phyloP scores from a whole-genome alignment of 768 basidiomycete species.

The Lentinula guzmanii region DNA sequence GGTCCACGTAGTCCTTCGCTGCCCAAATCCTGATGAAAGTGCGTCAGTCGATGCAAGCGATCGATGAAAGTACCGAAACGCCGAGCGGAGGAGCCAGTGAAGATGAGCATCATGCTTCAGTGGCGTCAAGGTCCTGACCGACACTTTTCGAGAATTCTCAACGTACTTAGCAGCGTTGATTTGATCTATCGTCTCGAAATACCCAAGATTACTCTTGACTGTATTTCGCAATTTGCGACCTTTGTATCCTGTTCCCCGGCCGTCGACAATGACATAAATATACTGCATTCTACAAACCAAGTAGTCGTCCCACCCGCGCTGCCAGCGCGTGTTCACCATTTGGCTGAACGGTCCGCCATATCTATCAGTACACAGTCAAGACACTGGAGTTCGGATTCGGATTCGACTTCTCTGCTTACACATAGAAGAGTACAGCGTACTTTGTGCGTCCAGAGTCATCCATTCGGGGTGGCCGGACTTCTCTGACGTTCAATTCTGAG shows the following conservation, averaged over 20 bases:
- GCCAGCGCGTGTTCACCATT: slow-evolving; percentile 58
- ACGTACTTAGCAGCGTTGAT: slow-evolving; percentile 79
- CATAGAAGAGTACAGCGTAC: slow-evolving; percentile 89
- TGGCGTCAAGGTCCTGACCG: neutral
- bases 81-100: neutral
- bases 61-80: neutral
- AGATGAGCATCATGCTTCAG: neutral
- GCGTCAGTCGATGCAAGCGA: neutral
- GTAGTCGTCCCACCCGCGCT: slow-evolving; percentile 83
- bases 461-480: slow-evolving; percentile 88
- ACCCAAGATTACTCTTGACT: slow-evolving; percentile 85
- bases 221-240: slow-evolving; percentile 81
- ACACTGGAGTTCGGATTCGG: neutral
- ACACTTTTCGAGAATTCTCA: slow-evolving; percentile 3
- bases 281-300: slow-evolving; percentile 78
- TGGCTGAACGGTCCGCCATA: slow-evolving; percentile 93
- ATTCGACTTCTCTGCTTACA: slow-evolving; percentile 37
- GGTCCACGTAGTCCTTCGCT: slow-evolving; percentile 82
- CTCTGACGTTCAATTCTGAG: slow-evolving; percentile 82
- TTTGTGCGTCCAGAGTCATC: slow-evolving; percentile 94
- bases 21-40: slow-evolving; percentile 64
- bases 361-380: slow-evolving; percentile 25
- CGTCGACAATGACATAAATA: slow-evolving; percentile 85
- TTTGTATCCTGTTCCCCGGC: slow-evolving; percentile 89
- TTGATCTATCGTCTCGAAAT: slow-evolving; percentile 87